phyloP scores from a whole-genome alignment of 2,329 filamentous ascomycete species.

The Pyrenochaeta sp. region DNA sequence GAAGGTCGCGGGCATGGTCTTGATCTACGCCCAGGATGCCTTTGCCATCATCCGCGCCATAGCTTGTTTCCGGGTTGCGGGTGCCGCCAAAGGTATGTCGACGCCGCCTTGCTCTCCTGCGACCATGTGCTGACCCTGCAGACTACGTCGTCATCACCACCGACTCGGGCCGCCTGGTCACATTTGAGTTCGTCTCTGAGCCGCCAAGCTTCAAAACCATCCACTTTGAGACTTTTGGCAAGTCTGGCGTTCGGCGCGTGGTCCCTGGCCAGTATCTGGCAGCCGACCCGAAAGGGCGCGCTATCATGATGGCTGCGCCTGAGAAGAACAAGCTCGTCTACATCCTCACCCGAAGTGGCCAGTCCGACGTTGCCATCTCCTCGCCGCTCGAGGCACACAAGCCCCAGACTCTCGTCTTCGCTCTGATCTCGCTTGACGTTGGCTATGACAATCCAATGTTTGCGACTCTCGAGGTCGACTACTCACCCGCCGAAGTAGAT shows the following conservation, averaged over 20 bases:
- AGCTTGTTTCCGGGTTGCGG: constrained; percentile 88
- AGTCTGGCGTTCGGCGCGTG: constrained; percentile 91
- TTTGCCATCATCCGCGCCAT: constrained; percentile 95
- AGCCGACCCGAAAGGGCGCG: constrained; percentile 92
- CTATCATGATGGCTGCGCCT: constrained; percentile 89
- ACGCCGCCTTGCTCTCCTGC: too few relatives aligned
- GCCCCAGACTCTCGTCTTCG: constrained; percentile 87
- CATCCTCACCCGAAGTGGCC: constrained; percentile 92
- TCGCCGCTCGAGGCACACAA: constrained; percentile 97
- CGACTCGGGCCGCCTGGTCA: constrained; percentile 93
- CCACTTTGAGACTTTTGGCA: constrained; percentile 97
- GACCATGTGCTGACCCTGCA: constrained; percentile 55
- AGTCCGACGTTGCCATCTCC: constrained; percentile 94
- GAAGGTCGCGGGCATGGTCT: too few relatives aligned
- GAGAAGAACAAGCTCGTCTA: constrained; percentile 99
- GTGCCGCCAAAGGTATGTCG: constrained; percentile 92
- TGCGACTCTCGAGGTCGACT: constrained; percentile 92
- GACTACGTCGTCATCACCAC: constrained; percentile 96
- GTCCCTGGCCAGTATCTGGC: constrained; percentile 96
- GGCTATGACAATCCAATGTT: constrained; percentile 98
- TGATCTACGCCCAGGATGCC: constrained; percentile 86
- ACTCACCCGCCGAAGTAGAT: constrained; percentile 89
- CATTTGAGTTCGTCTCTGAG: constrained; percentile 87
- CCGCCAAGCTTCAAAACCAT: constrained; percentile 88
- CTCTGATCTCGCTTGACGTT: constrained; percentile 87